Base-by-base conservation (phyloP, 2,329 filamentous ascomycete species). In the Penicillium sp. region DNA sequence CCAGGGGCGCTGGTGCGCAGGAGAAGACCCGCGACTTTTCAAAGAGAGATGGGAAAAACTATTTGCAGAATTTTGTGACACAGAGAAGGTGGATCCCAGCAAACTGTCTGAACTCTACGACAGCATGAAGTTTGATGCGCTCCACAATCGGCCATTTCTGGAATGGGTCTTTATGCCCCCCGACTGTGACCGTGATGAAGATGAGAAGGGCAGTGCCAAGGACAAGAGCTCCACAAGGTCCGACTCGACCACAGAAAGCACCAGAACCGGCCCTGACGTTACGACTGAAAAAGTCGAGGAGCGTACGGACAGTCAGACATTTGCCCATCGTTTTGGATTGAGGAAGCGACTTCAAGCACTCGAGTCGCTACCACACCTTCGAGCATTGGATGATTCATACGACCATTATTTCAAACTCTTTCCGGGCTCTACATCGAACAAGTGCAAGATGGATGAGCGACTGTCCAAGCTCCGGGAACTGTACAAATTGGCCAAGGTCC, bases 31-130 rank as follows among this genome's bases (percentile, higher is more conserved):
- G 0, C 89, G 95, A 58, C 78, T 98, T 1, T 98, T 98, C 77
- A 88, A 87, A 59, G 93, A 98, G 69, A 83, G 93, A 27, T 98
- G 93, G 93, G 93, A 97, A 73, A 98, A 98, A 74, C 80, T 98
- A 1, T 98, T 98, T 72, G 83, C 86, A 42, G 93, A 98, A 66
- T 98, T 98, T 64, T 93, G 88, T 58, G 95, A 98, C 68, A 87
- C 88, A 1, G 93, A 98, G 64, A 98, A 98, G 75, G 90, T 97
- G 15, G 93, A 98, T 69, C 95, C 95, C 15, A 95, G 91, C 77
- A 98, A 98, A 75, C 92, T 98, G 54, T 96, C 90, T 4, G 93
- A 98, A 73, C 80, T 98, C 2, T 98, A 98, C 69, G 93, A 98
- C 69, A 97, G 92, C 18, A 97, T 98, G 93, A 98, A 98, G 71